phyloP scores from a whole-genome alignment of 2,329 filamentous ascomycete genomes.

The Cladorrhinum sp. region DNA sequence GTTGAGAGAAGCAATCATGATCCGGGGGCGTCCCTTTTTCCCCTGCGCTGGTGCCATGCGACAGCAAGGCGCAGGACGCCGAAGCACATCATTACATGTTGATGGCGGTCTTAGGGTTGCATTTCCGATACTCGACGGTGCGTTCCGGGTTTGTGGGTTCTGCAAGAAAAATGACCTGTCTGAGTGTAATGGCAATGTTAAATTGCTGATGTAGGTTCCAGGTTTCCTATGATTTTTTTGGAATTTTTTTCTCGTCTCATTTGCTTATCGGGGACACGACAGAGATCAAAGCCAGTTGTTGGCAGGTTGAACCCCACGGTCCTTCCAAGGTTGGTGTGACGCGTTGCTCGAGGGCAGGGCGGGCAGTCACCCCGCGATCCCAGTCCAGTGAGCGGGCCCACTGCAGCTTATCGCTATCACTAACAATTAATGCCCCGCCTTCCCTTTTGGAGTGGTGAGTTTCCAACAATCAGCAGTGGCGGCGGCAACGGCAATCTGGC shows the following conservation, averaged over 20 bases:
- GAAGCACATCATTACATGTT: slow-evolving; percentile 12
- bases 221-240: no score
- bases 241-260: no score
- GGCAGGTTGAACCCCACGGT: no score
- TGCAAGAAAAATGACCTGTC: neutral
- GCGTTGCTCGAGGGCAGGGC: no score
- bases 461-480: neutral
- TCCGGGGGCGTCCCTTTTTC: neutral
- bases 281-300: no score
- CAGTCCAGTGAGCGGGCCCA: no score
- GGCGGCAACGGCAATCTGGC: neutral
- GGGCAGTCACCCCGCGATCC: no score
- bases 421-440: neutral
- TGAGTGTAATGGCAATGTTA: neutral
- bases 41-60: slow-evolving; percentile 7
- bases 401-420: neutral
- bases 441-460: neutral
- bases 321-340: no score
- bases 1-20: neutral
- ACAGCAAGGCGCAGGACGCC: slow-evolving; percentile 9
- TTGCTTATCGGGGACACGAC: no score
- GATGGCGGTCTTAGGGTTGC: slow-evolving; percentile 7
- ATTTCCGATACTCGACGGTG: slow-evolving; percentile 2
- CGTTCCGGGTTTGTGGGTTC: slow-evolving; percentile 5
- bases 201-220: no score